Evolutionary conservation across 2,329 filamentous ascomycete species (phyloP), one percentile per base, ranked within the genome.

Genomic region (Botrytis fragariae): DNA sequence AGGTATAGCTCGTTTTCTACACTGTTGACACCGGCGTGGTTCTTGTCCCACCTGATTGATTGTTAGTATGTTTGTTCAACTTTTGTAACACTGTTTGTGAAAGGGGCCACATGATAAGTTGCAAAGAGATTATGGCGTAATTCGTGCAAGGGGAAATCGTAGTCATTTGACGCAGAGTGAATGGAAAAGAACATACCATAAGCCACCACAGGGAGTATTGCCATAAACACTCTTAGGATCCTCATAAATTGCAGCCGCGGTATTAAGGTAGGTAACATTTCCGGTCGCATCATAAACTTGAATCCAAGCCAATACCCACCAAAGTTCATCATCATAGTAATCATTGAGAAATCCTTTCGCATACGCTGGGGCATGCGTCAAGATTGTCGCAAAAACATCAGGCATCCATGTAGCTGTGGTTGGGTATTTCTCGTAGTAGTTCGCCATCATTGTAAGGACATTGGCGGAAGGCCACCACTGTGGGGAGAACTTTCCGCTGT

Each of bases 381-480:
- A 80, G 4, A 81, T 75, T 32, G 44, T 65, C 14, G 74, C 68
- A 18, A 75, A 76, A 35, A 76, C 22, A 44, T 42, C 65, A 35
- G 25, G 44, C 54, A 67, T 71, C 44, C 42, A 72, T 60, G 48
- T 16, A 35, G 63, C 54, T 51, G 0, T 72, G 20, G 18, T 37
- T 8, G 79, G 79, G 32, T 76, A 80, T 29, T 74, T 76, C 35
- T 77, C 77, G 69, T 80, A 75, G 37, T 88, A 81, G 71, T 93
- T 88, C 61, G 86, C 87, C 22, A 93, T 81, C 39, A 86, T 87
- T 0, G 90, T 92, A 73, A 93, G 83, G 67, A 86, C 86, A 79
- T 93, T 93, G 60, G 88, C 92, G 69, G 86, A 87, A 78, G 92
- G 91, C 92, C 92, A 94, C 92, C 92, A 94, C 7, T 86, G 84